Conservation (phyloP, 768 basidiomycete genomes). For the Amanita fuliginea region DNA sequence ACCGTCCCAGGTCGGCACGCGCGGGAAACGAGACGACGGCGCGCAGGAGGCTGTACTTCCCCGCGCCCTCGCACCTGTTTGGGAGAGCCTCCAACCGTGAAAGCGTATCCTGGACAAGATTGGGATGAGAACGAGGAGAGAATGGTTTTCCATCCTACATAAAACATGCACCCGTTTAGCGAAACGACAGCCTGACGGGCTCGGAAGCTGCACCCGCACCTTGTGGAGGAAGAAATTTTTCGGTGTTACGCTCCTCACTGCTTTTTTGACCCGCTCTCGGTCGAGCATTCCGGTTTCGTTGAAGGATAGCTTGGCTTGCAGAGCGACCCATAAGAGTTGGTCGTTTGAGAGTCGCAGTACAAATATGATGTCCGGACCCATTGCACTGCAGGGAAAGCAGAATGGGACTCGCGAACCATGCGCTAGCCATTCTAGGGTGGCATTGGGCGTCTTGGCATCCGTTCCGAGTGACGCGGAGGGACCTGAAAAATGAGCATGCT, state of each 20-base stretch:
- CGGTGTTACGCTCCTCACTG: slow-evolving; percentile 32
- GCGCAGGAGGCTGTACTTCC: slow-evolving; percentile 30
- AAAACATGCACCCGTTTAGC: not conserved
- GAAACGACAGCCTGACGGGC: not conserved
- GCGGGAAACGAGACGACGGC: slow-evolving; percentile 32
- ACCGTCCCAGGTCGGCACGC: slow-evolving; percentile 24
- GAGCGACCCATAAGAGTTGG: slow-evolving; percentile 28
- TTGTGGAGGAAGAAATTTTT: slow-evolving; percentile 28
- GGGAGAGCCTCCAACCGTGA: slow-evolving; percentile 20
- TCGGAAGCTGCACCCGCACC: slow-evolving; percentile 12
- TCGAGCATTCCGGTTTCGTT: slow-evolving; percentile 18
- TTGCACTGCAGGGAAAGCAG: slow-evolving; percentile 27
- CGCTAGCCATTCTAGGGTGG: slow-evolving; percentile 23
- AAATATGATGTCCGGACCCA: slow-evolving; percentile 35
- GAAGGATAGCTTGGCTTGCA: slow-evolving; percentile 28
- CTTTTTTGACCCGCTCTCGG: slow-evolving; percentile 22
- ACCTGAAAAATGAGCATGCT: slow-evolving; percentile 18
- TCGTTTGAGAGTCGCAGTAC: slow-evolving; percentile 23
- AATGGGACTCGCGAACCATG: slow-evolving; percentile 21
- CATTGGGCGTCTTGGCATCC: slow-evolving; percentile 23
- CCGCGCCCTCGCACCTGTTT: slow-evolving; percentile 21
- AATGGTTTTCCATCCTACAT: slow-evolving; percentile 27
- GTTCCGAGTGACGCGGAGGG: slow-evolving; percentile 27
- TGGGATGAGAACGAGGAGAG: slow-evolving; percentile 21
- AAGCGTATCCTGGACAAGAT: slow-evolving; percentile 17